These are phyloP conservation scores for Xylaria cubensis DNA, from an alignment of 495 filamentous ascomycete genomes.

Conservation along the genomic window DNA sequence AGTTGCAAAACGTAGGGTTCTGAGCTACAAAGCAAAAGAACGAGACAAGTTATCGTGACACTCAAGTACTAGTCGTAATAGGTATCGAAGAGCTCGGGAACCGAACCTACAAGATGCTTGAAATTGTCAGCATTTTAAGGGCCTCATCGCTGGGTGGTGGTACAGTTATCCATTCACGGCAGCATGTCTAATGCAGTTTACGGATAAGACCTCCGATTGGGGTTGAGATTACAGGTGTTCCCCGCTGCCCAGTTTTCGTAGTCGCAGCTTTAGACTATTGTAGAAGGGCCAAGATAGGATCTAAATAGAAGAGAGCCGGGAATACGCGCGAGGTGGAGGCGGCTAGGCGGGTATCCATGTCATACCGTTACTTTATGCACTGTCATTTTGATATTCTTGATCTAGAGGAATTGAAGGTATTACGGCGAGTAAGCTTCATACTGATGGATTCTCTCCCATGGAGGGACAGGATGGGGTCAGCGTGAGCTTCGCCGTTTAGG, in stretches of 20 bases:
- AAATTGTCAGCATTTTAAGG: slow-evolving; percentile 18
- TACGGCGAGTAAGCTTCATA: slow-evolving; percentile 3
- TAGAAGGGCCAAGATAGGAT: not conserved
- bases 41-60: not conserved
- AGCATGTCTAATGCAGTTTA: slow-evolving; percentile 1
- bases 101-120: not conserved
- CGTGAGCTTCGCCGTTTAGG: not conserved
- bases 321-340: not conserved
- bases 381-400: not conserved
- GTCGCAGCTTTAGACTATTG: not conserved
- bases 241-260: not conserved
- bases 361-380: not conserved
- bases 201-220: slow-evolving; percentile 5
- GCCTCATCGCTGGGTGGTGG: not conserved
- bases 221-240: not conserved
- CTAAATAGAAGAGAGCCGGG: not conserved
- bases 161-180: not conserved
- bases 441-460: slow-evolving; percentile 13
- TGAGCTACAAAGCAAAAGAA: not conserved
- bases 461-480: slow-evolving; percentile 3
- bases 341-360: not conserved
- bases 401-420: not conserved
- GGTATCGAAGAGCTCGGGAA: not conserved
- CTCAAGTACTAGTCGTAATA: not conserved
- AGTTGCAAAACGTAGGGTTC: not conserved